Base-by-base conservation (phyloP, 179 eudicot species). In the Pouteria campechiana region DNA sequence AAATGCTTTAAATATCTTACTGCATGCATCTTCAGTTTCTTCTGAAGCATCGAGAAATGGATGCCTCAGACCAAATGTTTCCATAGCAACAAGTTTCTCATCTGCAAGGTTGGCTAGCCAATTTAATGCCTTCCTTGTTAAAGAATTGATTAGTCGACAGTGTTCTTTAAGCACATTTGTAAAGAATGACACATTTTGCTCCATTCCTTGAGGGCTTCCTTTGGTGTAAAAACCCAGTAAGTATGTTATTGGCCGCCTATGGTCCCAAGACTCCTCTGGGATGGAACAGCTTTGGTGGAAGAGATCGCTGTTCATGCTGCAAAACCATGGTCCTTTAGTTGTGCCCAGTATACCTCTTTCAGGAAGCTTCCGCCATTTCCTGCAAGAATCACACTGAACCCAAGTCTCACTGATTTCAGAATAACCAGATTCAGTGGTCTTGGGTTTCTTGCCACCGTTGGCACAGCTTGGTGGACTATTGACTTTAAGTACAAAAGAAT, bases 341-440 rank as follows among this genome's bases (percentile, higher is more conserved):
- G 76, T 41, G 54, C 64, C 68, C 43, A 75, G 60, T 32, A 45
- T 33, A 42, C 52, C 47, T 29, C 50, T 69, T 49, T 80, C 75
- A 18, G 52, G 39, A 46, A 86, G 60, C 67, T 64, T 86, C 54
- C 98, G 75, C 98, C 98, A 90, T 55, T 90, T 90, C 29, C 63
- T 61, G 64, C 98, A 86, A 60, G 79, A 67, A 66, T 90, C 95
- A 69, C 98, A 90, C 58, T 90, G 93, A 48, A 79, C 63, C 98
- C 96, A 86, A 50, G 74, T 75, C 41, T 86, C 94, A 46, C 57
- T 71, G 34, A n/a, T 46, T 22, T 41, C 63, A 47, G 36, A 28
- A 44, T 67, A 30, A 20, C 53, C 64, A 21, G 44, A 46, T 29
- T 56, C 32, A 35, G 31, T 33, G 37, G 35, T 67, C 52, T 57